phyloP scores from a whole-genome alignment of 805 yeast species.

The Starmerella scarabaei region DNA sequence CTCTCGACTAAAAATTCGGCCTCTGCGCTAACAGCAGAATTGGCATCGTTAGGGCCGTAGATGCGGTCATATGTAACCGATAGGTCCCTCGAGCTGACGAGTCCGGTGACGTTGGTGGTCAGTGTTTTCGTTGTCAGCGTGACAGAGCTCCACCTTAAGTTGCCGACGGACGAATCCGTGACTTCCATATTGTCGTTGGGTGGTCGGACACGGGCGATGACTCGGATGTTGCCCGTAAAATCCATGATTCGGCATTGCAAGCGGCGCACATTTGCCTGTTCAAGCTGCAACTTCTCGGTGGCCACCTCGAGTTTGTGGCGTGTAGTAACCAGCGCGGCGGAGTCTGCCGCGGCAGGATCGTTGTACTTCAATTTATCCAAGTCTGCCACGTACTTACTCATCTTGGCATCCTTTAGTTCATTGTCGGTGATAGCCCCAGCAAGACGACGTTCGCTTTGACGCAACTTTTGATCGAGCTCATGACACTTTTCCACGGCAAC shows the following conservation, averaged over 20 bases:
- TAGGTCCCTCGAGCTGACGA: conserved; percentile 31
- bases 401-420: too few species aligned
- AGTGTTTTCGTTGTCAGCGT: conserved; percentile 1
- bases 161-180: neutral
- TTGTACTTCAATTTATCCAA: too few species aligned
- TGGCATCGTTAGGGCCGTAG: conserved; percentile 42
- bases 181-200: conserved; percentile 16
- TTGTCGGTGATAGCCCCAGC: too few species aligned
- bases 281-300: neutral
- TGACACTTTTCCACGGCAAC: too few species aligned
- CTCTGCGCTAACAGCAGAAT: conserved; percentile 63
- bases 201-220: conserved; percentile 78
- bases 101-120: conserved; percentile 1
- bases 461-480: too few species aligned
- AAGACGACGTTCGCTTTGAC: too few species aligned
- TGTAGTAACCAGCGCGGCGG: too few species aligned
- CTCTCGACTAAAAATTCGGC: conserved; percentile 75
- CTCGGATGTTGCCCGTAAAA: conserved; percentile 82
- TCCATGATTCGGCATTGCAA: conserved; percentile 71
- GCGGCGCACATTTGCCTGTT: conserved; percentile 27
- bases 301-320: neutral
- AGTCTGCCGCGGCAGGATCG: too few species aligned
- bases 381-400: too few species aligned
- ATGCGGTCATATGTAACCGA: conserved; percentile 55
- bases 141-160: conserved; percentile 1